A percentile compares a stretch with the other conserved stretches of the same genome.
Conservation (phyloP, 1,284 basidiomycete species). For the Boletus smithii region DNA sequence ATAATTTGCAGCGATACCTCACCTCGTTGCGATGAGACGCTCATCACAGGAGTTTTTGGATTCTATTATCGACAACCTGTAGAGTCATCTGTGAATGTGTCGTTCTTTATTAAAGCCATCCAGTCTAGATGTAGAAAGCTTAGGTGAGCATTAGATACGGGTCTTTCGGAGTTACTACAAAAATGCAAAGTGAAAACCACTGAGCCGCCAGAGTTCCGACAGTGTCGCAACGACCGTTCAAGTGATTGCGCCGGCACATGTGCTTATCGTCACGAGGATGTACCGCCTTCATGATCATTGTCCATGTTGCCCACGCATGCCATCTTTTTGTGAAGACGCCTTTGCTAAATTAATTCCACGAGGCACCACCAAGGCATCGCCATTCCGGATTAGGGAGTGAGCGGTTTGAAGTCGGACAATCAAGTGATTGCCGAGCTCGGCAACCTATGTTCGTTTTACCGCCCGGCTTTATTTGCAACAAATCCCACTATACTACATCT, state of each 20-base stretch:
- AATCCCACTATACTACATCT: constrained; percentile 35
- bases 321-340: constrained; percentile 20
- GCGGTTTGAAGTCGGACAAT: constrained; percentile 36
- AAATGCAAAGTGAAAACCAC: not conserved
- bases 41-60: not conserved
- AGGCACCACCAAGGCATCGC: constrained; percentile 26
- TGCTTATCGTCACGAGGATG: constrained; percentile 25
- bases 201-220: no score
- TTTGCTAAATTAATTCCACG: constrained; percentile 25
- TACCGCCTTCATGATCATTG: constrained; percentile 21
- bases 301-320: constrained; percentile 22
- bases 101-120: no score
- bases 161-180: not conserved
- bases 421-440: constrained; percentile 38
- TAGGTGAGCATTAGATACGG: no score
- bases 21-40: constrained; percentile 26
- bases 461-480: constrained; percentile 41
- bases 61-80: not conserved
- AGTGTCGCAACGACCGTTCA: constrained; percentile 1
- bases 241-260: constrained; percentile 25
- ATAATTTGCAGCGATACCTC: constrained; percentile 26
- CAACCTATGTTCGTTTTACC: constrained; percentile 38
- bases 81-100: no score
- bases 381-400: constrained; percentile 30
- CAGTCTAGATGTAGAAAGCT: no score